Evolutionary conservation across 192 early-diverging fungal species (phyloP), one percentile per base, ranked within the genome.

Genomic region (Entomortierella chlamydospora): DNA sequence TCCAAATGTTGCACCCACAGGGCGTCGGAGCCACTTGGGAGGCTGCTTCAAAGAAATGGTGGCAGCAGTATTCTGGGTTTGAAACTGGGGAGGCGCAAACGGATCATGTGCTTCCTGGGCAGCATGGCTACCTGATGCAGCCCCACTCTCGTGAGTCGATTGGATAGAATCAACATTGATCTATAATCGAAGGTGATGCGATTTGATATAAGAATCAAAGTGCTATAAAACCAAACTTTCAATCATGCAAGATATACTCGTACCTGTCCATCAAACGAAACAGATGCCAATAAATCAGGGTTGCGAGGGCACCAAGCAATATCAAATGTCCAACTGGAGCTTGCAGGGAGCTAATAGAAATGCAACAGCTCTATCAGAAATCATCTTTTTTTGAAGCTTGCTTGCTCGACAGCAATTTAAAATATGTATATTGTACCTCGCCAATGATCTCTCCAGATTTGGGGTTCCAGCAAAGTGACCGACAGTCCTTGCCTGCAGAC

Each of bases 241-340:
- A 31, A 31, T 29, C 23, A 31, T 7, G 5, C 4, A 37, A 37
- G 34, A 37, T 37, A 37, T 37, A 37, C 5, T 37, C 34, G 10
- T 83, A 89, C 85, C 79, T 91, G 90, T n/a, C 97, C 97, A 81
- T 99, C 98, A 70, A 96, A 99, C 7, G 95, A 95, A 9, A 96
- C 90, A 30, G 93, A 90, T 30, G 91, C 91, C 49, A 96, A 85
- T 11, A 97, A 82, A 68, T 99, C 96, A 22, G 98, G 98, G 79
- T 99, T 98, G 52, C 91, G 81, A 64, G 93, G 91, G 81, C 95
- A 97, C 96, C 97, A 98, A 71, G 95, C 93, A 51, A 95, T 95
- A 68, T 98, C 96, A 83, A 98, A 98, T 13, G 92, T 88, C 98
- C 98, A 99, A 87, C 98, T 98, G 68, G 83, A 85, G 61, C 90